Evolutionary conservation across 345 rosid species (phyloP).

Genomic region (Psidium friedrichsthalianum): DNA sequence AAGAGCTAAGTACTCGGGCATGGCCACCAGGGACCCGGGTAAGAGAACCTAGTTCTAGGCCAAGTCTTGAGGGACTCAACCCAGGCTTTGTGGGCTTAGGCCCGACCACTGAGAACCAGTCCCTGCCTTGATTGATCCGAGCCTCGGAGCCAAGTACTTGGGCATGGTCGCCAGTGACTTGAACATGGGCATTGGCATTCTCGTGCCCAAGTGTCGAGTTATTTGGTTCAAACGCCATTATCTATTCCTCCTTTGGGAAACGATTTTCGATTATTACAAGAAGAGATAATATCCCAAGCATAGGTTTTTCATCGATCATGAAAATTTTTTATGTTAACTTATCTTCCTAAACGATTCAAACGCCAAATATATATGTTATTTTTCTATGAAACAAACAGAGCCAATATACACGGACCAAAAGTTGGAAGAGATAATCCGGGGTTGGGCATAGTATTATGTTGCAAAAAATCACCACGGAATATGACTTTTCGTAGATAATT

Average conservation of each 20-base stretch:
- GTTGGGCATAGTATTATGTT: neutral
- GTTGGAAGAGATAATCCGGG: too few species aligned
- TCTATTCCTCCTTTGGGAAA: neutral
- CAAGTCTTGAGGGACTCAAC: neutral
- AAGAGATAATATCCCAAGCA: neutral
- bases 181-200: neutral
- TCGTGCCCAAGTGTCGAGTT: too few species aligned
- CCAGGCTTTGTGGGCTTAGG: neutral
- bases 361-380: neutral
- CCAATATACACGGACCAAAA: too few species aligned
- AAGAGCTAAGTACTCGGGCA: neutral
- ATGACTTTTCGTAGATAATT: neutral
- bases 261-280: neutral
- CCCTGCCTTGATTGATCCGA: fast-evolving
- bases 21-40: fast-evolving
- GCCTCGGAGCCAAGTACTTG: fast-evolving
- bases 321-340: neutral
- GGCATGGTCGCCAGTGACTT: neutral
- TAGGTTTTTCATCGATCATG: neutral
- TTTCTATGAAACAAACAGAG: neutral
- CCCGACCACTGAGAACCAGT: fast-evolving
- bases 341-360: fast-evolving
- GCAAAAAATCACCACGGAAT: neutral
- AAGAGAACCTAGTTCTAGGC: neutral
- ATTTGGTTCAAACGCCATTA: fast-evolving